Evolutionary conservation across 192 early-diverging fungal species (phyloP).

Genomic region (Chytriomyces hyalinus): DNA sequence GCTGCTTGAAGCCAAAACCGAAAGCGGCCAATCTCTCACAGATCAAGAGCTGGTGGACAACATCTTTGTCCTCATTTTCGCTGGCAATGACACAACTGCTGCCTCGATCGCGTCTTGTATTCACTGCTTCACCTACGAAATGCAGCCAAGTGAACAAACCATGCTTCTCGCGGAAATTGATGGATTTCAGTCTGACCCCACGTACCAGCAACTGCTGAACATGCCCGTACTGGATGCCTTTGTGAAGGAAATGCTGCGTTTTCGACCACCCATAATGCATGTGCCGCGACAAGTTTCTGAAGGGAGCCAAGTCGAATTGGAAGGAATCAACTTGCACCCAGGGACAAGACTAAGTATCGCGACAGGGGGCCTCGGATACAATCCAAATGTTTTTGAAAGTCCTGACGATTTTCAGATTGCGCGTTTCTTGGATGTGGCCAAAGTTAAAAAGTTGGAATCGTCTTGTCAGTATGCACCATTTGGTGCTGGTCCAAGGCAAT

Average conservation of each 20-base stretch:
- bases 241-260: conserved; percentile 28
- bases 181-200: neutral
- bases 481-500: conserved; percentile 19
- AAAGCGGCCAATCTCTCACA: conserved; percentile 4
- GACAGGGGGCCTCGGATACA: neutral
- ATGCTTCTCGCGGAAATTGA: conserved; percentile 4
- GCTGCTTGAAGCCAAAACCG: neutral
- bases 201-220: neutral
- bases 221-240: conserved; percentile 36
- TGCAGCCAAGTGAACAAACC: conserved; percentile 3
- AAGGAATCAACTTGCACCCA: neutral
- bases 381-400: conserved; percentile 14
- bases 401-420: conserved; percentile 12
- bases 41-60: conserved; percentile 26
- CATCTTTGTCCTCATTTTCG: conserved; percentile 15
- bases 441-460: neutral
- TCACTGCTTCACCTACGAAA: conserved; percentile 21
- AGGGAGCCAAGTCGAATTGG: neutral
- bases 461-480: conserved; percentile 23
- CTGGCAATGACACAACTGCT: conserved; percentile 21
- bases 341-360: neutral
- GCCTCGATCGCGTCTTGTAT: conserved; percentile 13
- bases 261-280: neutral
- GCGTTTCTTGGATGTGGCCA: conserved; percentile 21
- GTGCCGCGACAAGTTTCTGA: neutral